A percentile compares a stretch with the other conserved stretches of the same genome.
Conservation (phyloP, 306 rosid genomes). For the Abrus precatorius region DNA sequence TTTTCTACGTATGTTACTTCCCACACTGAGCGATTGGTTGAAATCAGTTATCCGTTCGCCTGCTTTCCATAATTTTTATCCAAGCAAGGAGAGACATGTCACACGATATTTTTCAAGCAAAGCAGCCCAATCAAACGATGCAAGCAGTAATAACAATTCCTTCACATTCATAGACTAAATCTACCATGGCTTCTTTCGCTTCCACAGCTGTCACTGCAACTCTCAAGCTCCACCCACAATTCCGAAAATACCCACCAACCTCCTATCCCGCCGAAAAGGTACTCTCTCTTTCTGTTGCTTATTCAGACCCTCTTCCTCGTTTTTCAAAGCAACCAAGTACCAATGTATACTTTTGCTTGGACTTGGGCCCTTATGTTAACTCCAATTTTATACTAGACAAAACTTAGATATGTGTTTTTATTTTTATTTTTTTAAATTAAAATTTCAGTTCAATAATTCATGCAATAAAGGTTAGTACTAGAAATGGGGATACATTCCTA, state of each 20-base stretch:
- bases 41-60: conserved; percentile 17
- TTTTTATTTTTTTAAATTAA: too few species aligned
- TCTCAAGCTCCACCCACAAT: conserved; percentile 69
- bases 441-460: too few species aligned
- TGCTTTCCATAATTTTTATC: conserved; percentile 53
- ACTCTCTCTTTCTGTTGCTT: conserved; percentile 5
- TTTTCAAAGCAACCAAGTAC: not conserved
- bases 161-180: conserved; percentile 25
- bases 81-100: not conserved
- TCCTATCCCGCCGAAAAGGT: conserved; percentile 65
- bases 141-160: not conserved
- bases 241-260: conserved; percentile 61
- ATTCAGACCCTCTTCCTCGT: not conserved
- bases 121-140: conserved; percentile 35
- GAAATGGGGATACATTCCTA: too few species aligned
- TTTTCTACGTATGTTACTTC: not conserved
- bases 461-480: too few species aligned
- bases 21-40: conserved; percentile 30
- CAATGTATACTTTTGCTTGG: not conserved
- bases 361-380: not conserved
- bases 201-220: conserved; percentile 64
- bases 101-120: conserved; percentile 17
- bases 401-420: too few species aligned
- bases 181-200: conserved; percentile 74
- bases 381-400: not conserved